Evolutionary conservation across 495 filamentous ascomycete genomes (phyloP), one percentile per base, ranked within the genome.

Genomic region (Talaromyces thailandensis): DNA sequence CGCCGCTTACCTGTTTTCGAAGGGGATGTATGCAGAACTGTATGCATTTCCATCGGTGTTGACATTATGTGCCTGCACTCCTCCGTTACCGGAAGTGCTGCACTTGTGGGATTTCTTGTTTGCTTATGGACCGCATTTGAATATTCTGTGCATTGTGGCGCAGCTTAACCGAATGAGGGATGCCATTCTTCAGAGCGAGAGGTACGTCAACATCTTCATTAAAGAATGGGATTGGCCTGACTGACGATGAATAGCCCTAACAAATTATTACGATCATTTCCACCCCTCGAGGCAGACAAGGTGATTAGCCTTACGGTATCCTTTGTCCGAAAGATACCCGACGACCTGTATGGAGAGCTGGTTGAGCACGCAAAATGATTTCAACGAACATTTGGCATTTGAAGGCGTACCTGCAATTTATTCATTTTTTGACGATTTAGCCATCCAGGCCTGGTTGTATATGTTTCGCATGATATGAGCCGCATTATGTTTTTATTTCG

Each of bases 61-160:
- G 40, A 99, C 94, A 0, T 80, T 98, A 18, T 96, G 91, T 70
- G 94, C 95, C 32, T 97, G 94, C 67, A 98, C 95, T 24, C 95
- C 95, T n/a, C 95, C 94, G 3, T 72, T 99, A 37, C 94, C 93
- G 0, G 93, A 99, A 69, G 94, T 99, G 6, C 76, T 98, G 37
- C 84, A 88, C 60, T 81, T 98, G n/a, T 99, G 94, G 94, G 94
- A 99, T 72, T 99, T 99, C 66, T 78, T 98, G 12, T 92, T 99
- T 69, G 93, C 94, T 0, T 99, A 96, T 67, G 94, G 94, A 0
- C 82, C 91, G 35, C 95, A 98, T 73, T 70, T 98, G 53, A 99
- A 99, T 67, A 90, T 99, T 56, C 70, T 99, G 9, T 98, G 95
- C 68, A 96, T 99, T 65, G 95, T 98, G 25, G 92, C 92, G n/a